Evolutionary conservation across 192 early-diverging fungal species (phyloP), one percentile per base, ranked within the genome.

Genomic region (Diversispora eburnea): DNA sequence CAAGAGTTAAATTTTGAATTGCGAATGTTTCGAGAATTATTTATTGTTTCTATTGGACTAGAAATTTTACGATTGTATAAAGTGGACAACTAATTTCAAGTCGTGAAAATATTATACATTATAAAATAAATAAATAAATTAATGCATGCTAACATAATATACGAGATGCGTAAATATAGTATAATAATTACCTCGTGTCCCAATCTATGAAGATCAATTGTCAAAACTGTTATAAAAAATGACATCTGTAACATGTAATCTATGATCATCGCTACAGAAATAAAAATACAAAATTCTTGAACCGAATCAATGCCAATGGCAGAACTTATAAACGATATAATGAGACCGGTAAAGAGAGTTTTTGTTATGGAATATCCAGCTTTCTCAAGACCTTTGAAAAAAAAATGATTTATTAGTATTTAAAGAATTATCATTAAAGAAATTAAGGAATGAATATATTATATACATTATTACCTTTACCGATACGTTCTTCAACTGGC

Each of bases 191-290:
- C 84, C 84, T 94, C 91, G 12, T 17, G 12, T 54, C n/a, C 51
- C n/a, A 91, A 77, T 42, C 91, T 84, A 15, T 88, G 84, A 63
- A 94, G 88, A 85, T 94, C 91, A 67, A 94, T 91, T 1, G 92
- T 89, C 15, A 94, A 78, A 48, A 91, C 87, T 0, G 90, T 87
- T 47, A 87, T 84, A 67, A 92, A 91, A 74, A 94, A 93, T 0
- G 92, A 91, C 73, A 94, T 85, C 73, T 92, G 90, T 65, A 94
- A 70, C 20, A 91, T 80, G 76, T 88, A 93, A 76, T 92, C 91
- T 66, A 94, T 89, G 17, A 92, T 78, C 41, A 94, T 77, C 15
- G 89, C 84, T 3, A 89, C 80, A 9, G 84, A 79, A 2, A 82
- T 84, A 74, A 92, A 91, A 1, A 90, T 77, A 63, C 90, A 92